Base-by-base conservation (phyloP, 768 basidiomycete species). In the Lentinula aciculospora region DNA sequence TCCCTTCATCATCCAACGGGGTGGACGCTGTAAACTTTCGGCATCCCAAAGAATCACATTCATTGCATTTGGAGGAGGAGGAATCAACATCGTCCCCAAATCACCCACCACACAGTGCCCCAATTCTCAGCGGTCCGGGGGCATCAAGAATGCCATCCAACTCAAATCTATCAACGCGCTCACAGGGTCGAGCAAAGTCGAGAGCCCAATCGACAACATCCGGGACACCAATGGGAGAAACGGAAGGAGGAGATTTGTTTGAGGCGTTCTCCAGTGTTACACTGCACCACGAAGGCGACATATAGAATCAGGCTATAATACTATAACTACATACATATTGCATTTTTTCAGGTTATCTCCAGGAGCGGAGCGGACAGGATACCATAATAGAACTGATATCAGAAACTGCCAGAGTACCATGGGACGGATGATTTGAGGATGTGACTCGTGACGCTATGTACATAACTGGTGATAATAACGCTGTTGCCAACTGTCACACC, bases 231-330 rank as follows among this genome's bases (percentile, higher is more conserved):
- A 73, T 75, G 1, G 67, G 68, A 57, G 64, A 63, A 56, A 69
- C 68, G 36, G 74, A 77, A 48, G 78, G 76, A 56, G 76, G 73
- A 61, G 92, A 94, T 71, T 72, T 92, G 64, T 96, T 96, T 74
- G 86, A 84, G 53, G 88, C 82, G 46, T 97, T 97, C 74, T 89
- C 86, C 66, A 93, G 90, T 71, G 91, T 97, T 67, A 97, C 94
- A 56, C 74, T 89, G 69, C 82, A 89, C 64, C 85, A 93, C 72
- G 91, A 92, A 65, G 91, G 88, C 59, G 89, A 91, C 47, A 59
- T 28, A 3, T 50, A 47, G 31, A 21, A 21, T 9, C 7, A 15
- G 49, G 32, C 17, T 39, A 39, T 17, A 39, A 17, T 39, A 39
- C 37, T 15, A 6, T 9, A 7, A 34, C 32, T 34, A 34, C 13